Evolutionary conservation across 2,329 filamentous ascomycete species (phyloP).

Genomic region (Lasiodiplodia theobromae): DNA sequence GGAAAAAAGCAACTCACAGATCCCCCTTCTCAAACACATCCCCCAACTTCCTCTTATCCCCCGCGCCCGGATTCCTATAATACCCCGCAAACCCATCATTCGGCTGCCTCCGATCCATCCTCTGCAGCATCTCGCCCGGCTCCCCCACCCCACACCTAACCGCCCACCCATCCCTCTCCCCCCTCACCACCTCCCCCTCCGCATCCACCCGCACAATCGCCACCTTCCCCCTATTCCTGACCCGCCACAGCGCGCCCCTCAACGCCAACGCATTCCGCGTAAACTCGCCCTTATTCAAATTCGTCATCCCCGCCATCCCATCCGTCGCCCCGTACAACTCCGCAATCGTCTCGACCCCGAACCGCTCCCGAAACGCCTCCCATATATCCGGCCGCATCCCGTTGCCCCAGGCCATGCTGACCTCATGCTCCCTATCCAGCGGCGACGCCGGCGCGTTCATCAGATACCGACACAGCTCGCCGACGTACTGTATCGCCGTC

Average conservation of each 20-base stretch:
- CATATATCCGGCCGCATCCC: constrained; percentile 74
- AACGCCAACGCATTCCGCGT: constrained; percentile 44
- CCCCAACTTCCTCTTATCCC: constrained; percentile 39
- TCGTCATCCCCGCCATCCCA: constrained; percentile 58
- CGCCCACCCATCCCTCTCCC: constrained; percentile 42
- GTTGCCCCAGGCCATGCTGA: constrained; percentile 69
- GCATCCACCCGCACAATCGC: constrained; percentile 47
- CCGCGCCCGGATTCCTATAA: constrained; percentile 45
- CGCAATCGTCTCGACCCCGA: constrained; percentile 66
- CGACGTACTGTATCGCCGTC: constrained; percentile 78
- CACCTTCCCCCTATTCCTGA: constrained; percentile 38
- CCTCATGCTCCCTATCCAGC: constrained; percentile 64
- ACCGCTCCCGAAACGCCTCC: constrained; percentile 68
- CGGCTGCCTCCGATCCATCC: constrained; percentile 40
- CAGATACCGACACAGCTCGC: constrained; percentile 77
- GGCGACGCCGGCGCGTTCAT: constrained; percentile 69
- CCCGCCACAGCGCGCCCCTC: constrained; percentile 46
- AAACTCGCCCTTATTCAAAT: constrained; percentile 44
- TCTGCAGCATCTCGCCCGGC: constrained; percentile 45
- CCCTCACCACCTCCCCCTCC: constrained; percentile 42
- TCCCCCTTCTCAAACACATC: constrained; percentile 50
- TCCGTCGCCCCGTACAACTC: constrained; percentile 84
- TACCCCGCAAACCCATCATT: constrained; percentile 38
- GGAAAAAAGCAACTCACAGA: constrained; percentile 38
- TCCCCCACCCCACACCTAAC: constrained; percentile 42